A percentile compares a stretch with the other conserved stretches of the same genome.
These are phyloP conservation scores for Hanseniaspora sp. DNA, from an alignment of 1,139 yeast species.

Conservation along the genomic window DNA sequence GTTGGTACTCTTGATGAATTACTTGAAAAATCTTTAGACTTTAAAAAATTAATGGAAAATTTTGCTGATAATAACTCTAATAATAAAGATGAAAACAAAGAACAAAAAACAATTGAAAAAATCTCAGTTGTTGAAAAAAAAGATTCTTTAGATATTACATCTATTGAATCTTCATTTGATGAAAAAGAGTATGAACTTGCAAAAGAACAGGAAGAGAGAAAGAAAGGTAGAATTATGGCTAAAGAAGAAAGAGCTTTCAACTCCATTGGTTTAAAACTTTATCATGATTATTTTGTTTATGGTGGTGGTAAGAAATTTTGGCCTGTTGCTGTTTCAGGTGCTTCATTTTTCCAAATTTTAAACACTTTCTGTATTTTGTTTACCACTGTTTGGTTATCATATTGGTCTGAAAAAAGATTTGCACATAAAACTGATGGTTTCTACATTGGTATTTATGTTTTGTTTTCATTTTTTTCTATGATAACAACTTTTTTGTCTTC, in stretches of 20 bases:
- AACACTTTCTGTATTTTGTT: conserved; percentile 28
- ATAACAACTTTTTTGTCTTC: neutral
- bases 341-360: conserved; percentile 20
- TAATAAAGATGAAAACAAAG: conserved; percentile 21
- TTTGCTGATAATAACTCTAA: conserved; percentile 23
- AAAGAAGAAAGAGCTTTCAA: conserved; percentile 34
- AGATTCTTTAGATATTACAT: conserved; percentile 22
- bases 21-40: conserved; percentile 26
- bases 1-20: conserved; percentile 47
- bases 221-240: conserved; percentile 24
- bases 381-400: conserved; percentile 35
- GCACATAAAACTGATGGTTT: conserved; percentile 21
- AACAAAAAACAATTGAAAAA: conserved; percentile 17
- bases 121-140: conserved; percentile 2
- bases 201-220: conserved; percentile 14
- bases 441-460: conserved; percentile 31
- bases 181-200: conserved; percentile 17
- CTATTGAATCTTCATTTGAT: conserved; percentile 16
- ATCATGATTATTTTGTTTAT: conserved; percentile 30
- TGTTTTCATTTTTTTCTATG: conserved; percentile 18
- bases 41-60: conserved; percentile 31
- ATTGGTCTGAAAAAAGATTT: conserved; percentile 33
- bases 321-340: conserved; percentile 18
- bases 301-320: conserved; percentile 34
- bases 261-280: conserved; percentile 22